Percentiles rank a stretch among this genome's conserved stretches.
Evolutionary conservation across 2,329 filamentous ascomycete genomes (phyloP).

Genomic region (Claviceps sp.): DNA sequence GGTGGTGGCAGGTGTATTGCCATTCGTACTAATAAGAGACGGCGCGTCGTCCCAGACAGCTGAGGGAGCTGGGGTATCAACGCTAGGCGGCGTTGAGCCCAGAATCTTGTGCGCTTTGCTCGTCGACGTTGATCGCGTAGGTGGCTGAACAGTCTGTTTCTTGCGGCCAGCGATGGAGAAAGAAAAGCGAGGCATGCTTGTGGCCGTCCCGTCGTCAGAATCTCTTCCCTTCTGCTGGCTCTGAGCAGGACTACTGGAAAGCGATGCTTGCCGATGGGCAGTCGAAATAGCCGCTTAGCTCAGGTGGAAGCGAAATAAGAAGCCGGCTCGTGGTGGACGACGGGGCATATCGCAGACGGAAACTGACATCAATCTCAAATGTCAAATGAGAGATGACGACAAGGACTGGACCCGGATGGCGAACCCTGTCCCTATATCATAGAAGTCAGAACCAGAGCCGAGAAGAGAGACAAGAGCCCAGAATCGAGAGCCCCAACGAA

Average conservation of each 20-base stretch:
- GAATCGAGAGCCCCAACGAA: not conserved
- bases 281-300: not conserved
- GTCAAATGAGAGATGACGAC: not conserved
- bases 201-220: not conserved
- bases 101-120: slow-evolving; percentile 40
- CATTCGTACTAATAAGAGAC: slow-evolving; percentile 29
- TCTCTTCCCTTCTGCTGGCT: not conserved
- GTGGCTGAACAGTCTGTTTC: slow-evolving; percentile 22
- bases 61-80: slow-evolving; percentile 22
- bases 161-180: slow-evolving; percentile 35
- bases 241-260: not conserved
- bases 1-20: slow-evolving; percentile 29
- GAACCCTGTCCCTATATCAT: not conserved
- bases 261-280: not conserved
- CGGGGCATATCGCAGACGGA: not conserved
- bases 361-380: not conserved
- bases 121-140: slow-evolving; percentile 22
- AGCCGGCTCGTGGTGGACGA: not conserved
- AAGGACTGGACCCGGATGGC: not conserved
- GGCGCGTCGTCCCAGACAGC: slow-evolving; percentile 30
- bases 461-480: not conserved
- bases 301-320: not conserved
- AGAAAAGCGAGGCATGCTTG: slow-evolving; percentile 30
- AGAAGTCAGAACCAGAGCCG: not conserved
- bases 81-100: slow-evolving; percentile 30